These are phyloP conservation scores for Petrea volubilis DNA, from an alignment of 257 asterid species.

Conservation along the genomic window DNA sequence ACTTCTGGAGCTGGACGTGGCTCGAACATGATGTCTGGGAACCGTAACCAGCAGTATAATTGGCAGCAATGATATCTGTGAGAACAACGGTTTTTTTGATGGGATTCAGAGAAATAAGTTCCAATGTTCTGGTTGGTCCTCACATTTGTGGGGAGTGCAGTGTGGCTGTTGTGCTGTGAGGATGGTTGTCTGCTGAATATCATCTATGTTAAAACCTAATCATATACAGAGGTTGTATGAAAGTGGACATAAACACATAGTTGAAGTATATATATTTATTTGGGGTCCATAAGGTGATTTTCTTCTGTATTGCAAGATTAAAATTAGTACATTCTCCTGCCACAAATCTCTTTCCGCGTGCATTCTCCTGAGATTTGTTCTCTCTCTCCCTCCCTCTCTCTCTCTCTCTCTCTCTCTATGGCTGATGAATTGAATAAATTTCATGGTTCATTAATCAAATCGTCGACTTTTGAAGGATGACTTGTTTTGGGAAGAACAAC, in stretches of 20 bases:
- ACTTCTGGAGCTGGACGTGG: slow-evolving; percentile 83
- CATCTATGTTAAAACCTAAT: background rate
- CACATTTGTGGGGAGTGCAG: background rate
- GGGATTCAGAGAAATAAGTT: background rate
- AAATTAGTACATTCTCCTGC: background rate
- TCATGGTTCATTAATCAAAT: too few species aligned
- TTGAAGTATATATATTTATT: background rate
- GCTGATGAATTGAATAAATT: too few species aligned
- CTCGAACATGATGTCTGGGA: slow-evolving; percentile 62
- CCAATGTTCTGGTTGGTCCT: background rate
- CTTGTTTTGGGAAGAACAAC: too few species aligned
- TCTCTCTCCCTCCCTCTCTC: too few species aligned
- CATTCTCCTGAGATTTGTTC: background rate
- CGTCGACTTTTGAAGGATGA: too few species aligned
- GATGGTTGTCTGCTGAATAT: background rate
- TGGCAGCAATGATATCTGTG: slow-evolving; percentile 70
- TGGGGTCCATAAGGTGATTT: background rate
- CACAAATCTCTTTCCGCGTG: background rate
- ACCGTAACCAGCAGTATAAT: slow-evolving; percentile 78
- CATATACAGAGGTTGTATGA: slow-evolving; percentile 8
- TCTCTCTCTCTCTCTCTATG: too few species aligned
- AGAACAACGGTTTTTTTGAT: background rate
- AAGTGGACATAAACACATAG: background rate
- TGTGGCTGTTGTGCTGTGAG: background rate
- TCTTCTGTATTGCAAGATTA: background rate